Conservation (phyloP, 805 yeast species). For the Lipomyces yamanashiensis region DNA sequence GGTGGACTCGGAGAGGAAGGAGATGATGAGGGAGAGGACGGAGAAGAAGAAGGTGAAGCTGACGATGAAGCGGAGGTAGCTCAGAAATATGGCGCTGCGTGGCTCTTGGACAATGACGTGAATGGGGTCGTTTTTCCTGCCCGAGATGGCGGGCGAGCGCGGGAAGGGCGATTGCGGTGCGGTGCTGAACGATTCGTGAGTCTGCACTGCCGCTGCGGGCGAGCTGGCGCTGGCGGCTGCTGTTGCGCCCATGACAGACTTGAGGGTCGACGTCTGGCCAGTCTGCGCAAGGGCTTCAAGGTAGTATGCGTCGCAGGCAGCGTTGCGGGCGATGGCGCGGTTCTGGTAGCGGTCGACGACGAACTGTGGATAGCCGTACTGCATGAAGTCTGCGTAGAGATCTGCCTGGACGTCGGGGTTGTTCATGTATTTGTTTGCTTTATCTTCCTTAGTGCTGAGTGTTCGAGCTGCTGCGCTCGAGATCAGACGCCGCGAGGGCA, state of each 20-base stretch:
- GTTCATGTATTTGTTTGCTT: constrained; percentile 76
- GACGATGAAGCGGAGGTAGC: constrained; percentile 87
- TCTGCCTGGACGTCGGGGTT: constrained; percentile 79
- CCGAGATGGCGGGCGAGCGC: constrained; percentile 44
- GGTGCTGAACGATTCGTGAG: too few relatives aligned
- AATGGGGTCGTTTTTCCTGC: constrained; percentile 79
- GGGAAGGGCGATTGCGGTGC: constrained; percentile 20
- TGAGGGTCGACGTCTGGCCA: constrained; percentile 55
- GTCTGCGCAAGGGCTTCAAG: constrained; percentile 68
- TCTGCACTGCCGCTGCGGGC: too few relatives aligned
- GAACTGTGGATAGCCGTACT: constrained; percentile 89
- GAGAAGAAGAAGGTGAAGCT: constrained; percentile 80
- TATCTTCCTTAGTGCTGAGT: constrained; percentile 72
- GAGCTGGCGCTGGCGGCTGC: too few relatives aligned
- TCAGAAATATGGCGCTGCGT: constrained; percentile 72
- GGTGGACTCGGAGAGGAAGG: constrained; percentile 79
- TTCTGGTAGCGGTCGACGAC: constrained; percentile 94
- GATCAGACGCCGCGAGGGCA: constrained; percentile 1
- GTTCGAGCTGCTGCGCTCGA: constrained; percentile 22
- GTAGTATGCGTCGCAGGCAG: constrained; percentile 79
- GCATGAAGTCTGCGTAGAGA: constrained; percentile 74
- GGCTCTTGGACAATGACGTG: constrained; percentile 94
- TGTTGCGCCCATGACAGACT: not conserved
- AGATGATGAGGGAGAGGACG: constrained; percentile 78
- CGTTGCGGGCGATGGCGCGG: constrained; percentile 84